These are phyloP conservation scores for Pythium sp. DNA, from an alignment of 352 stramenopile genomes.

Conservation along the genomic window DNA sequence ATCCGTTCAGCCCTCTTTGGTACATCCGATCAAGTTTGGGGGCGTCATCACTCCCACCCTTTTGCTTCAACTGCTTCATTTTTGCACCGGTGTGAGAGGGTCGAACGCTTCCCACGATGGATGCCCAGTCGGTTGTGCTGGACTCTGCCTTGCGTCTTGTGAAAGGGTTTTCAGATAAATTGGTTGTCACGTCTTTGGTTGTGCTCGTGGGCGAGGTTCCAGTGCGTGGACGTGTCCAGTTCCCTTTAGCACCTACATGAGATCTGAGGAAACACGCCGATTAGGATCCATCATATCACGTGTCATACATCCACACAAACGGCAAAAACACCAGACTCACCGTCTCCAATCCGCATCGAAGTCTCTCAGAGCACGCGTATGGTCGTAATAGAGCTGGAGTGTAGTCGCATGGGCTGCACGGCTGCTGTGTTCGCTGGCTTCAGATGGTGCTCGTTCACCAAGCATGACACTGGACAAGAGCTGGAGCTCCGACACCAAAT, in stretches of 20 bases:
- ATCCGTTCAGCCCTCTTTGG: constrained; percentile 28
- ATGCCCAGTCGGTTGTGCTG: not conserved
- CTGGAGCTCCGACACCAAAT: constrained; percentile 48
- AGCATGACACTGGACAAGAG: constrained; percentile 37
- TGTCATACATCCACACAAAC: constrained; percentile 3
- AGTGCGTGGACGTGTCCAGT: not conserved
- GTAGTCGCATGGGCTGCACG: constrained; percentile 34
- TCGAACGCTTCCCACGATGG: not conserved
- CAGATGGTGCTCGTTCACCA: constrained; percentile 5
- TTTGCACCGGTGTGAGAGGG: not conserved
- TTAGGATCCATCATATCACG: constrained; percentile 14
- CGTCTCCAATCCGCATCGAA: constrained; percentile 54
- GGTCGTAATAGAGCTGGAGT: constrained; percentile 45
- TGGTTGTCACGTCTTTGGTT: not conserved
- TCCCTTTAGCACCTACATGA: not conserved
- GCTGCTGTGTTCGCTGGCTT: constrained; percentile 13
- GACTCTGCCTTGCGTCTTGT: not conserved
- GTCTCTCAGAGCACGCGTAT: constrained; percentile 44
- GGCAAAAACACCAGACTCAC: constrained; percentile 20
- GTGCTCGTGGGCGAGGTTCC: not conserved
- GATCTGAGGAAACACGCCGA: not conserved
- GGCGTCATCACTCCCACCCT: not conserved
- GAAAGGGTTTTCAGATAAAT: constrained; percentile 15
- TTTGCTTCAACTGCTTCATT: not conserved
- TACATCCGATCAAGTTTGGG: constrained; percentile 18